These are phyloP conservation scores for Tilletia indica DNA, from an alignment of 1,284 basidiomycete genomes.

Conservation along the genomic window DNA sequence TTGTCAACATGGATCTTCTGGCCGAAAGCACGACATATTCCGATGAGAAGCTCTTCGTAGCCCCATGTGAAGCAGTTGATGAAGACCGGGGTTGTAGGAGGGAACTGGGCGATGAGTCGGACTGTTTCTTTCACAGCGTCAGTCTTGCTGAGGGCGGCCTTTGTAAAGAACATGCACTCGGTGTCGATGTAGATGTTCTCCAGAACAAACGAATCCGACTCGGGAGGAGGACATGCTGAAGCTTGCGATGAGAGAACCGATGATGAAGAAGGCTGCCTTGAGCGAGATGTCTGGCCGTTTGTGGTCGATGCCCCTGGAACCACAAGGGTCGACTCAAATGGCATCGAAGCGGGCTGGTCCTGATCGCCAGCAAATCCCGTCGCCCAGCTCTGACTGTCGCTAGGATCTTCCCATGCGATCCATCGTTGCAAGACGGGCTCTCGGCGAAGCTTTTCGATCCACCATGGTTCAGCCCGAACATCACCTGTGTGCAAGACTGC, in stretches of 20 bases:
- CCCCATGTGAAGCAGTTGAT: conserved; percentile 92
- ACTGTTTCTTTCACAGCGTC: conserved; percentile 65
- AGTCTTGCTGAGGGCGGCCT: conserved; percentile 30
- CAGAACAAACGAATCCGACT: conserved; percentile 52
- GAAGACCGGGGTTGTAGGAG: conserved; percentile 72
- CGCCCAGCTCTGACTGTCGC: not conserved
- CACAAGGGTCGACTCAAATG: no score
- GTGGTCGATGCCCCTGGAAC: no score
- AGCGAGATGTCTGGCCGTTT: no score
- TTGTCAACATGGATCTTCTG: conserved; percentile 79
- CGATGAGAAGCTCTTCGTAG: conserved; percentile 47
- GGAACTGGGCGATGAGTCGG: conserved; percentile 60
- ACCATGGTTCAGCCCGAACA: conserved; percentile 78
- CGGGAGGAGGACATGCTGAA: conserved; percentile 1
- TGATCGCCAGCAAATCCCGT: not conserved
- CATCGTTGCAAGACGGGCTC: conserved; percentile 74
- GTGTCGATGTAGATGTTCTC: conserved; percentile 87
- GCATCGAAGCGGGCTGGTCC: not conserved
- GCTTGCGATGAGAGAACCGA: not conserved
- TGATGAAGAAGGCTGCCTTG: not conserved
- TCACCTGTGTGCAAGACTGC: conserved; percentile 88
- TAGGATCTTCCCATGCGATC: conserved; percentile 57
- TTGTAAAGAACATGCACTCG: conserved; percentile 59
- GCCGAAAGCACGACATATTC: conserved; percentile 36
- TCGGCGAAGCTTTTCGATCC: conserved; percentile 67